phyloP scores from a whole-genome alignment of 1,284 basidiomycete species.

The Tausonia pullulans region DNA sequence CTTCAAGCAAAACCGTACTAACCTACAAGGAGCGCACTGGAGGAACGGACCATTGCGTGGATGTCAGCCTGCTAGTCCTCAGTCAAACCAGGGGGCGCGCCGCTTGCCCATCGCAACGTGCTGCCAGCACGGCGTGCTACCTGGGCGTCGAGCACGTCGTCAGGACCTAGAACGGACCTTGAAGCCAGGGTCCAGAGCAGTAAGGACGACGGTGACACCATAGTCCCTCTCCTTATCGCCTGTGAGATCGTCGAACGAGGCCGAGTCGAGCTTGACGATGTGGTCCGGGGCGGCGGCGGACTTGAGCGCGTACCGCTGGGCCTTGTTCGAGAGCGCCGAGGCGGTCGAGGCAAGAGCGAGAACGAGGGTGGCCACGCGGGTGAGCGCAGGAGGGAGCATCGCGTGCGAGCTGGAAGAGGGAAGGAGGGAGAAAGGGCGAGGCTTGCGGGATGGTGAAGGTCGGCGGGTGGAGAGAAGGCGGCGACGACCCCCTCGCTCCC shows the following conservation, averaged over 20 bases:
- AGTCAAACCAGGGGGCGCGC: too few species aligned
- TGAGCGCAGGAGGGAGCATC: background rate
- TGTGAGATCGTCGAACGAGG: conserved; percentile 58
- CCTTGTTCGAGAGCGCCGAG: conserved; percentile 9
- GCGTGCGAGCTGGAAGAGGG: too few species aligned
- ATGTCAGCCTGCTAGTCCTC: too few species aligned
- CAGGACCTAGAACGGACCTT: conserved; percentile 30
- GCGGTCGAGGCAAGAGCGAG: background rate
- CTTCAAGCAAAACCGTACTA: conserved; percentile 19
- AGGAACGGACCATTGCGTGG: background rate
- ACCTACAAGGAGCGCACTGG: conserved; percentile 65
- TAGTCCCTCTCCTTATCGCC: conserved; percentile 60
- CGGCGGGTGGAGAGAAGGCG: too few species aligned
- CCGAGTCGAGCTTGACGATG: conserved; percentile 63
- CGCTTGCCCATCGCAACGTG: too few species aligned
- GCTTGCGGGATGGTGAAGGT: too few species aligned
- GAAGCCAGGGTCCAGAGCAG: conserved; percentile 64
- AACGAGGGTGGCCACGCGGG: background rate
- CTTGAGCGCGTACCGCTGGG: conserved; percentile 5
- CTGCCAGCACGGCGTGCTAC: too few species aligned
- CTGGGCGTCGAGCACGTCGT: too few species aligned
- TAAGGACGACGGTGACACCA: conserved; percentile 71
- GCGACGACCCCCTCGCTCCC: too few species aligned
- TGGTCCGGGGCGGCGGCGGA: conserved; percentile 57
- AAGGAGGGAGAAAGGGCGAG: too few species aligned